Base-by-base conservation (phyloP, 768 basidiomycete genomes). In the Boletus edulis region DNA sequence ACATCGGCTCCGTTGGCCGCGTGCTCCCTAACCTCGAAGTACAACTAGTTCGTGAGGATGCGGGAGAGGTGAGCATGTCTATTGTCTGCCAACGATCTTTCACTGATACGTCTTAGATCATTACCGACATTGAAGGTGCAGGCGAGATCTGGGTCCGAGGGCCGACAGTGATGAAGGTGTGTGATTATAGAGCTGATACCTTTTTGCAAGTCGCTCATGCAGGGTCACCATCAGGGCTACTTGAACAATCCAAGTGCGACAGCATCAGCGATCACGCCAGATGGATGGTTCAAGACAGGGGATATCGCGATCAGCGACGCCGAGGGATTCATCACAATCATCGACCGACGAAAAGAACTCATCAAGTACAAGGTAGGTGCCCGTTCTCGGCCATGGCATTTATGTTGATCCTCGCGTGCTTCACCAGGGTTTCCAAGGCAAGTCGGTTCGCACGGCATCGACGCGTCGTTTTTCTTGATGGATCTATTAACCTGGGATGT, bases 271-370 rank as follows among this genome's bases (percentile, higher is more conserved):
- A 86, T 95, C 59, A 89, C 87, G 0, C 69, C 70, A 0, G 87
- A 91, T 46, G 79, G 83, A 4, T 97, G 91, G 91, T 86, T 93
- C 75, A 91, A 88, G 77, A 94, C 93, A 0, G 92, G 94, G 2
- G 94, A 96, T 67, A 81, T 95, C 47, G 88, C 81, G 2, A 67
- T 78, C 17, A 72, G 82, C 13, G 87, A 92, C 56, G 54, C 69
- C 3, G 83, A 91, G 1, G 93, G 91, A 0, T 89, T 78, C 65
- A 90, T 84, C 66, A 81, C 77, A 59, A 87, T 91, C 49, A 84
- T 91, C 3, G 88, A 91, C 61, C 73, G 91, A 34, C 76, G 79
- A 45, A 90, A 90, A 57, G 89, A 89, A 62, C 71, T 89, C 22
- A 85, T 90, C 66, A 87, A 90, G 62, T 88, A 89, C 71, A 89